Conservation (phyloP, 1,284 basidiomycete species). For the Trametes pubescens region DNA sequence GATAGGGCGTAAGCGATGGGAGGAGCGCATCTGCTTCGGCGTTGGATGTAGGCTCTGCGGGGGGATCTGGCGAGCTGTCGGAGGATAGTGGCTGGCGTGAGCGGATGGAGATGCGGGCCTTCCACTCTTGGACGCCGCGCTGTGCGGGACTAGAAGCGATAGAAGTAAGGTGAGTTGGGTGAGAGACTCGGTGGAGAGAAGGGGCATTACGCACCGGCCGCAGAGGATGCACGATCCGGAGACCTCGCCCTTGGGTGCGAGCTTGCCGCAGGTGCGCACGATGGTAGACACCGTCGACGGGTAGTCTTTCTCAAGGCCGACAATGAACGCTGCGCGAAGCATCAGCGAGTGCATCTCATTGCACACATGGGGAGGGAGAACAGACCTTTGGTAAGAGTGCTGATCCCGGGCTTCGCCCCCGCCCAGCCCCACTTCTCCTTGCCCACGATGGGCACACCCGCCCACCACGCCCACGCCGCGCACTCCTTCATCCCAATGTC, state of each 20-base stretch:
- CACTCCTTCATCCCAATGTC: constrained; percentile 87
- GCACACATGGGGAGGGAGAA: not conserved
- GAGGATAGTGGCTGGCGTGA: not conserved
- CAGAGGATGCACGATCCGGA: constrained; percentile 71
- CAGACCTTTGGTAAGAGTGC: constrained; percentile 77
- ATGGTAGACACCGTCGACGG: constrained; percentile 92
- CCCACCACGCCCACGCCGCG: constrained; percentile 80
- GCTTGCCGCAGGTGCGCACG: constrained; percentile 83
- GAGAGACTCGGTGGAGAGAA: too few species aligned
- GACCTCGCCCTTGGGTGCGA: constrained; percentile 72
- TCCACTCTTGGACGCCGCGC: constrained; percentile 36
- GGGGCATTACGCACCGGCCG: constrained; percentile 72
- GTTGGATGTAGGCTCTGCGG: not conserved
- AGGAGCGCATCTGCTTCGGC: not conserved
- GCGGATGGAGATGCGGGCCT: constrained; percentile 36
- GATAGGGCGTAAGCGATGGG: constrained; percentile 29
- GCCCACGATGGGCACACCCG: constrained; percentile 59
- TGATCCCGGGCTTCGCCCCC: constrained; percentile 68
- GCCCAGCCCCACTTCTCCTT: constrained; percentile 54
- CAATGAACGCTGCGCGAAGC: constrained; percentile 73
- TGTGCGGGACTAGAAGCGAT: constrained; percentile 29
- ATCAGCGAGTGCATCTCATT: not conserved
- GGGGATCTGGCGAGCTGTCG: not conserved
- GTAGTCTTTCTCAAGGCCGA: constrained; percentile 82
- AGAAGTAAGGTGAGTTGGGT: not conserved